phyloP scores from a whole-genome alignment of 441 rosid genomes.

The Arabidopsis hybrid region DNA sequence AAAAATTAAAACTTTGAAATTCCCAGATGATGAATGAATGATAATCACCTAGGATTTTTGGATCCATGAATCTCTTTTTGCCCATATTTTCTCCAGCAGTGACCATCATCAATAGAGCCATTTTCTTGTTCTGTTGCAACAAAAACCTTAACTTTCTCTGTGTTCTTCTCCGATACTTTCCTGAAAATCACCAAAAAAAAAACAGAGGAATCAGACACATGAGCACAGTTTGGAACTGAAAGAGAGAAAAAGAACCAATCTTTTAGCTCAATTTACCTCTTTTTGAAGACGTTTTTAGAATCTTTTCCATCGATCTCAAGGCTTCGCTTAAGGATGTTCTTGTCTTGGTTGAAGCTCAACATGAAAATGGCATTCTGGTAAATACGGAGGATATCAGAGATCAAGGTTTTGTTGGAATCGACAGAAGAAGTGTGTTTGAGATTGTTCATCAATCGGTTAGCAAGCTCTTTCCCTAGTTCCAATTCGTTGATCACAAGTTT shows the following conservation, averaged over 20 bases:
- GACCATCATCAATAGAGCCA: slow-evolving; percentile 52
- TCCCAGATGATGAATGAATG: neutral
- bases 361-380: slow-evolving; percentile 62
- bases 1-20: neutral
- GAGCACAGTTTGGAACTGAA: slow-evolving; percentile 16
- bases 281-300: slow-evolving; percentile 27
- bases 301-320: slow-evolving; percentile 33
- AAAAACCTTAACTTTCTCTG: slow-evolving; percentile 50
- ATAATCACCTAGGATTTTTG: slow-evolving; percentile 55
- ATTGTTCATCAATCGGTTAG: slow-evolving; percentile 47
- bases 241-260: slow-evolving; percentile 5
- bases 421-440: slow-evolving; percentile 51
- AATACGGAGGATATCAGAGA: slow-evolving; percentile 52
- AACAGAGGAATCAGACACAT: slow-evolving; percentile 14
- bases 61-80: slow-evolving; percentile 73
- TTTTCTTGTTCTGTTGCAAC: slow-evolving; percentile 52
- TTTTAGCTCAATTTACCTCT: slow-evolving; percentile 30
- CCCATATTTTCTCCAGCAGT: slow-evolving; percentile 74
- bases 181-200: slow-evolving; percentile 16
- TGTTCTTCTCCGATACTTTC: slow-evolving; percentile 32
- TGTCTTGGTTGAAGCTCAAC: slow-evolving; percentile 44
- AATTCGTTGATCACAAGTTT: slow-evolving; percentile 52
- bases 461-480: slow-evolving; percentile 56
- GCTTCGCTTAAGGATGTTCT: slow-evolving; percentile 40
- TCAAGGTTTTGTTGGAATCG: slow-evolving; percentile 45